Percentiles rank a stretch among this genome's conserved stretches.
Conservation (phyloP, 2,329 filamentous ascomycete genomes). For the Onygenales sp. region DNA sequence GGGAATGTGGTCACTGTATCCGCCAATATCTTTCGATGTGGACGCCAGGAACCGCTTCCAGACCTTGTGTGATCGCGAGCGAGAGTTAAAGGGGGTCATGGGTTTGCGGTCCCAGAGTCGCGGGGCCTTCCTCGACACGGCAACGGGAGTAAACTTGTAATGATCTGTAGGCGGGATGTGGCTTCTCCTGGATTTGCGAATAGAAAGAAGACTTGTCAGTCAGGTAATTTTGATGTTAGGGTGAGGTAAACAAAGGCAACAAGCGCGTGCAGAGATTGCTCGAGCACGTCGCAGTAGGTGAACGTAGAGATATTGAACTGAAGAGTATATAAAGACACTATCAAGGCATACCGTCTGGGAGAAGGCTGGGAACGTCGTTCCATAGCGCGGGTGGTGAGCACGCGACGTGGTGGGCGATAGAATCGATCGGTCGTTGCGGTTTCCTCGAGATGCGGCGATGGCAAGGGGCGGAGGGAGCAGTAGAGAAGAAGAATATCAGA, state of each 20-base stretch:
- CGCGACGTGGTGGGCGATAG: not conserved
- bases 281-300: not conserved
- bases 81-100: slow-evolving; percentile 29
- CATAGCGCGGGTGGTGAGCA: not conserved
- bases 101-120: slow-evolving; percentile 38
- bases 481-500: not conserved
- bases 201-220: not conserved
- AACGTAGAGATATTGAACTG: not conserved
- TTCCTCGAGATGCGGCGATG: not conserved
- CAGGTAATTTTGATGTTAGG: not conserved
- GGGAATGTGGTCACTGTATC: slow-evolving; percentile 14
- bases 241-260: not conserved
- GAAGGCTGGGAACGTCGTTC: not conserved
- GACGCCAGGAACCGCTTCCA: slow-evolving; percentile 36
- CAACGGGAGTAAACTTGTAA: slow-evolving; percentile 34
- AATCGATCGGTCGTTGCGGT: not conserved
- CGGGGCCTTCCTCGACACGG: slow-evolving; percentile 22
- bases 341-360: not conserved
- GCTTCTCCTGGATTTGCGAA: not conserved
- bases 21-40: slow-evolving; percentile 16
- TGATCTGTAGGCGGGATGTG: slow-evolving; percentile 8
- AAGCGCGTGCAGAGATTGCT: not conserved
- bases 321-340: not conserved
- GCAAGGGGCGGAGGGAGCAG: not conserved
- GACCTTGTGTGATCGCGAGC: slow-evolving; percentile 33